phyloP scores from a whole-genome alignment of 2,329 filamentous ascomycete species.

The Aspergillus pseudoglaucus region DNA sequence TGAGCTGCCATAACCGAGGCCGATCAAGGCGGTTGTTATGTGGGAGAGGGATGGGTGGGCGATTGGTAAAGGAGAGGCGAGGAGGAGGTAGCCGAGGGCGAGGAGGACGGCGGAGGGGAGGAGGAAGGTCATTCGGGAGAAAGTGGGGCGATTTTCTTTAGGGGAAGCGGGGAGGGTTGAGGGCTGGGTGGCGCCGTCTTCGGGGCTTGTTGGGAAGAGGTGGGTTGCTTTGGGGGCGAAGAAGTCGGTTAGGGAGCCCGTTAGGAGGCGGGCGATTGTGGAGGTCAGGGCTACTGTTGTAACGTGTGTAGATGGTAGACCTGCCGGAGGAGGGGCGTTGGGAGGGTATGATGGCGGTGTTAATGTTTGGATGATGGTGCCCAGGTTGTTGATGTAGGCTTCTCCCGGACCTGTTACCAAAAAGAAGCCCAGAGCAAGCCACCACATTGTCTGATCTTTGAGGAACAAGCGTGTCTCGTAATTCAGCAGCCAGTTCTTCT shows the following conservation, averaged over 20 bases:
- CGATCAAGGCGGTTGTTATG: constrained; percentile 75
- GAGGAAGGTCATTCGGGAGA: constrained; percentile 77
- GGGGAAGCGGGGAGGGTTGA: constrained; percentile 29
- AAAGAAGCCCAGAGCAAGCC: constrained; percentile 82
- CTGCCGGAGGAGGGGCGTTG: constrained; percentile 47
- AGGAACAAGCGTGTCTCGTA: constrained; percentile 83
- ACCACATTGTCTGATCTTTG: constrained; percentile 90
- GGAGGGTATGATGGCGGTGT: constrained; percentile 56
- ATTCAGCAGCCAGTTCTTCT: constrained; percentile 87
- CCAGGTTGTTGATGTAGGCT: constrained; percentile 94
- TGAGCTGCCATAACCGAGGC: constrained; percentile 85
- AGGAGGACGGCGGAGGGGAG: constrained; percentile 67
- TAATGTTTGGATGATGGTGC: constrained; percentile 84
- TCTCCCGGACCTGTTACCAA: constrained; percentile 93
- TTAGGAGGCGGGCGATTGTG: constrained; percentile 82
- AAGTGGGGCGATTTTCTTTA: constrained; percentile 38
- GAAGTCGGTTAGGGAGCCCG: constrained; percentile 80
- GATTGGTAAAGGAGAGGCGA: constrained; percentile 73
- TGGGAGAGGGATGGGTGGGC: constrained; percentile 77
- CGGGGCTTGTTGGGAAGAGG: constrained; percentile 48
- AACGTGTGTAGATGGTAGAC: constrained; percentile 71
- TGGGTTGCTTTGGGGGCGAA: constrained; percentile 64
- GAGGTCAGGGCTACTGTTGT: constrained; percentile 87
- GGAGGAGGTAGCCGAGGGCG: constrained; percentile 66
- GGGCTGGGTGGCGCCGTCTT: constrained; percentile 17